Base-by-base conservation (phyloP, 345 rosid genomes). In the Pugionium cornutum region DNA sequence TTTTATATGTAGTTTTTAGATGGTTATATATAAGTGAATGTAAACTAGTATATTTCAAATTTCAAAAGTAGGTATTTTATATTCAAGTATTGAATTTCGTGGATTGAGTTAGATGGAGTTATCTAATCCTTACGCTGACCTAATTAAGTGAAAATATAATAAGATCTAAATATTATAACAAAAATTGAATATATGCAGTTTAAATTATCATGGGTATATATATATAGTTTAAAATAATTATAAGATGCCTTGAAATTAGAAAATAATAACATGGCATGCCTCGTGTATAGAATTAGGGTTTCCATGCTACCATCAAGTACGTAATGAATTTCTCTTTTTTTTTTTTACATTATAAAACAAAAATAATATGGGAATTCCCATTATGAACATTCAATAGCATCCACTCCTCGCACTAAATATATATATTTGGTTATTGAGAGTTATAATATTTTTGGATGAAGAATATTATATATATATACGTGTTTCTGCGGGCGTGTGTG, bases 231-330 rank as follows among this genome's bases (percentile, higher is more conserved):
- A 1, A 39, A 63, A 47, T 48, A 10, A 10, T 7, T 55, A 41
- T 48, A 7, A 29, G 18, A 10, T 44, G 60, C 34, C 48, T 66
- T 73, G 76, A 43, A 36, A 59, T 42, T 66, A 58, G 4, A 73
- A 58, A 73, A 27, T 5, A 39, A 33, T 73, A 73, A 66, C 76
- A 73, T 66, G 77, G 77, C 63, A 72, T 44, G 9, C 72, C 72
- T 59, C 72, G 72, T 73, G 77, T 58, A 43, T 37, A 45, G 29
- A 45, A 66, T 53, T 73, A 66, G 77, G 76, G 68, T 33, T 73
- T 73, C 77, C 77, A 73, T 73, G 72, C 77, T 73, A 65, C 63
- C 72, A 66, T 73, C 46, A 73, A 66, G 33, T 31, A 66, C 62
- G 72, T 73, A 60, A 59, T 40, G 66, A 73, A 72, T 72, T 64